These are phyloP conservation scores for Stentor roeselii DNA, from an alignment of 73 alveolate genomes.

Conservation along the genomic window DNA sequence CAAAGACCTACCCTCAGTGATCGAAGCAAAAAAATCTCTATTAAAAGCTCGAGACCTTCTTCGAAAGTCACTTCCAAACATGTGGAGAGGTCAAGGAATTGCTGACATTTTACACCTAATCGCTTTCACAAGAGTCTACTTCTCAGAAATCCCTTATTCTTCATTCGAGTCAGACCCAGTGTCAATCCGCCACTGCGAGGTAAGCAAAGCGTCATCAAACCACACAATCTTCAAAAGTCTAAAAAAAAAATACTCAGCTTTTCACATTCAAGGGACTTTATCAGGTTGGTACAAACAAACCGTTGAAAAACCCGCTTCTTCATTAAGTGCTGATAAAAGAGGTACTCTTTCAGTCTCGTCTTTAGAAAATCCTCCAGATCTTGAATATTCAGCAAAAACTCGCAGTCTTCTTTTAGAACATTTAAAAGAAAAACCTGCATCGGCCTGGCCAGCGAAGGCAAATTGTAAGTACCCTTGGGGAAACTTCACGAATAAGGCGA, in stretches of 20 bases:
- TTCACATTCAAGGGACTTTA: slow-evolving; percentile 57
- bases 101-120: slow-evolving; percentile 53
- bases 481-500: background rate
- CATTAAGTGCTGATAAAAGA: slow-evolving; percentile 72
- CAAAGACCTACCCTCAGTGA: background rate
- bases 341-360: slow-evolving; percentile 89
- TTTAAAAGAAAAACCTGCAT: background rate
- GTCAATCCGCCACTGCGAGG: slow-evolving; percentile 58
- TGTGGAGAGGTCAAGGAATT: slow-evolving; percentile 29
- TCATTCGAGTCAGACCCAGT: slow-evolving; percentile 42
- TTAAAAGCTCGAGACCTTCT: background rate
- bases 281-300: slow-evolving; percentile 66
- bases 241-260: slow-evolving; percentile 48
- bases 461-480: background rate
- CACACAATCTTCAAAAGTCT: slow-evolving; percentile 49
- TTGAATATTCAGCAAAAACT: background rate
- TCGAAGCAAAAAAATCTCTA: background rate
- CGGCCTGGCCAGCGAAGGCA: background rate
- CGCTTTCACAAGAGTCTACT: slow-evolving; percentile 48
- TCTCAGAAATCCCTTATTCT: slow-evolving; percentile 39
- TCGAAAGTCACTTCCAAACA: background rate
- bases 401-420: background rate
- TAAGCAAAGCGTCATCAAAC: background rate
- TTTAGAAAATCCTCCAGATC: slow-evolving; percentile 54
- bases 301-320: slow-evolving; percentile 65